Conservation (phyloP, 1,139 yeast species). For the Pichiaceae sp. region DNA sequence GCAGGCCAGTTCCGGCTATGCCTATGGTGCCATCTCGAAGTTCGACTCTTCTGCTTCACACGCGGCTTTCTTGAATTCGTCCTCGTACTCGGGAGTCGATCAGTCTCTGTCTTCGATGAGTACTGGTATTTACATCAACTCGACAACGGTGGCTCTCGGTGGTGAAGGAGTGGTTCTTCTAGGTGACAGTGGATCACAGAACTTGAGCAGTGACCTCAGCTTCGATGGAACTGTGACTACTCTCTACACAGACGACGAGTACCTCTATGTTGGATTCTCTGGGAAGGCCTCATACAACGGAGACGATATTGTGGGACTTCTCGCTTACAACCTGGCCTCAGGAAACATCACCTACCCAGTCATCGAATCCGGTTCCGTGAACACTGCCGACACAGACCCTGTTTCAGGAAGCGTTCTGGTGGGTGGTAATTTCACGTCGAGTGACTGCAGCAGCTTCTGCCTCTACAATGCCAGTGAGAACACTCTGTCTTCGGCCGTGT, state of each 20-base stretch:
- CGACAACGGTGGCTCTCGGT: slow-evolving; percentile 44
- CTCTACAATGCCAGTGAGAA: slow-evolving; percentile 45
- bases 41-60: slow-evolving; percentile 12
- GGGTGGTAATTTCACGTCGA: slow-evolving; percentile 65
- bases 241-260: slow-evolving; percentile 34
- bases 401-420: slow-evolving; percentile 37
- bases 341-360: not conserved
- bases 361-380: slow-evolving; percentile 11
- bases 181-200: slow-evolving; percentile 2
- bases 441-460: slow-evolving; percentile 56
- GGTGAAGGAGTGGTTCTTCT: slow-evolving; percentile 25
- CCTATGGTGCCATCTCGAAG: slow-evolving; percentile 24
- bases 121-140: slow-evolving; percentile 37
- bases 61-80: not conserved
- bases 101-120: not conserved
- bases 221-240: slow-evolving; percentile 36
- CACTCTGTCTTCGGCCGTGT: slow-evolving; percentile 48
- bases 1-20: slow-evolving; percentile 32
- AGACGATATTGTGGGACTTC: slow-evolving; percentile 8
- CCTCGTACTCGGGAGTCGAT: not conserved
- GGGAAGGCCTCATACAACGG: slow-evolving; percentile 32
- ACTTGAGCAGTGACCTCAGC: slow-evolving; percentile 19
- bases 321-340: slow-evolving; percentile 10
- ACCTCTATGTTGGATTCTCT: slow-evolving; percentile 43
- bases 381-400: slow-evolving; percentile 17